A percentile compares a stretch with the other conserved stretches of the same genome.
phyloP scores from a whole-genome alignment of 2,329 filamentous ascomycete species.

The Gnomoniopsis smithogilvyi region DNA sequence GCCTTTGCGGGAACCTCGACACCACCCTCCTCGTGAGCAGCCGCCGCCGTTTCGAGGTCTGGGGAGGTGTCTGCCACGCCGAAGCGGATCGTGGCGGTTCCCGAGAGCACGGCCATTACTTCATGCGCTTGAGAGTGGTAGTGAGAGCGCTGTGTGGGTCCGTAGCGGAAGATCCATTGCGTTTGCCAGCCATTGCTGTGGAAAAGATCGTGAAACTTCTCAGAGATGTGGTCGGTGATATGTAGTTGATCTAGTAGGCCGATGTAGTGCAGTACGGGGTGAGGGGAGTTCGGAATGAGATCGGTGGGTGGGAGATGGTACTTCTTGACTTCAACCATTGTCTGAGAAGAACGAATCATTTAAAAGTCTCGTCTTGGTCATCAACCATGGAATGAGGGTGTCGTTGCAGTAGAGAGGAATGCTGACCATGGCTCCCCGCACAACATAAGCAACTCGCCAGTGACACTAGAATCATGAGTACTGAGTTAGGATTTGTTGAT shows the following conservation, averaged over 20 bases:
- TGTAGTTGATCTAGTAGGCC: conserved; percentile 29
- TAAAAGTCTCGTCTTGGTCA: too few relatives aligned
- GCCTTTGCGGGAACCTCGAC: conserved; percentile 43
- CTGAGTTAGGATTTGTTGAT: too few relatives aligned
- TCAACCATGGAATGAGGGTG: too few relatives aligned
- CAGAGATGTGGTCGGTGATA: conserved; percentile 17
- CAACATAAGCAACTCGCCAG: too few relatives aligned
- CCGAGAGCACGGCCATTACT: conserved; percentile 52
- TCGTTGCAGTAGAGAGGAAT: too few relatives aligned
- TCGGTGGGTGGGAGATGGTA: conserved; percentile 40
- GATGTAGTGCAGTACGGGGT: conserved; percentile 51
- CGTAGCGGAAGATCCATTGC: conserved; percentile 57
- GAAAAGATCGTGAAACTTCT: conserved; percentile 39
- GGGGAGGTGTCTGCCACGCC: conserved; percentile 45
- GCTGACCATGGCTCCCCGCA: too few relatives aligned
- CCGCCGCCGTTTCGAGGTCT: conserved; percentile 37
- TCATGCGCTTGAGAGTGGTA: conserved; percentile 57
- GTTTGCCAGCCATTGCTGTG: conserved; percentile 47
- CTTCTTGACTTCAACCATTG: conserved; percentile 30
- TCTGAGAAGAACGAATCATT: neutral
- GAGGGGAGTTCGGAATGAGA: conserved; percentile 49
- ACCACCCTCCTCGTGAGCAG: conserved; percentile 42
- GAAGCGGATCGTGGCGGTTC: conserved; percentile 48
- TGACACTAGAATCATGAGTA: too few relatives aligned
- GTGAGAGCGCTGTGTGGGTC: conserved; percentile 50